Percentiles rank a stretch among this genome's conserved stretches.
phyloP scores from a whole-genome alignment of 2,329 filamentous ascomycete species.

The Xylaria arbuscula region DNA sequence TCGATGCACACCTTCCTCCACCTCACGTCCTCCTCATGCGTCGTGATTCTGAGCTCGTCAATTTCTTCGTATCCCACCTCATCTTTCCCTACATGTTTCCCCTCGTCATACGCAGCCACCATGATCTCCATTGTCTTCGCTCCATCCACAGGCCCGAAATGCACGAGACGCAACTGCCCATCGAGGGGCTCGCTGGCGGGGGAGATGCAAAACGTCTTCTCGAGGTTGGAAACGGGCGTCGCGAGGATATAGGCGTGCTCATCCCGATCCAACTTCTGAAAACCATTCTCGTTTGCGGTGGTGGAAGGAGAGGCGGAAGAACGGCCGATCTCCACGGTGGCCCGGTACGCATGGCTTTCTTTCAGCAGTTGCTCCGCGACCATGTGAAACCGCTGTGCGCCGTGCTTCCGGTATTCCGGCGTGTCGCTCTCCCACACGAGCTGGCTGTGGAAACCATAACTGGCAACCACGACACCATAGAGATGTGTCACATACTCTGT shows the following conservation, averaged over 20 bases:
- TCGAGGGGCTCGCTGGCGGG: conserved; percentile 77
- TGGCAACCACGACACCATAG: conserved; percentile 85
- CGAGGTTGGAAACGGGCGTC: conserved; percentile 82
- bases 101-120: conserved; percentile 69
- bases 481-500: conserved; percentile 56
- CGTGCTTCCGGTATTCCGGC: conserved; percentile 79
- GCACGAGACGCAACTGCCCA: conserved; percentile 75
- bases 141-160: conserved; percentile 75
- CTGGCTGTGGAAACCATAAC: conserved; percentile 89
- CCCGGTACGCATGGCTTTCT: conserved; percentile 62
- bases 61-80: conserved; percentile 78
- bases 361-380: conserved; percentile 80
- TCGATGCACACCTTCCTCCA: conserved; percentile 95
- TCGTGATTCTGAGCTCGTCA: conserved; percentile 72
- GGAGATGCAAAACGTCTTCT: conserved; percentile 84
- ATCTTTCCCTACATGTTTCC: conserved; percentile 65
- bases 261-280: conserved; percentile 49
- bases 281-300: not conserved
- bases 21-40: conserved; percentile 72
- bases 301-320: not conserved
- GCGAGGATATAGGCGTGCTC: conserved; percentile 81
- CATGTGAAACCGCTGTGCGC: conserved; percentile 83
- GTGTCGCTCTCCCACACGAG: conserved; percentile 94
- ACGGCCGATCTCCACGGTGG: conserved; percentile 53
- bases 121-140: conserved; percentile 81